Evolutionary conservation across 2,329 filamentous ascomycete species (phyloP).

Genomic region (Dothistroma pini): DNA sequence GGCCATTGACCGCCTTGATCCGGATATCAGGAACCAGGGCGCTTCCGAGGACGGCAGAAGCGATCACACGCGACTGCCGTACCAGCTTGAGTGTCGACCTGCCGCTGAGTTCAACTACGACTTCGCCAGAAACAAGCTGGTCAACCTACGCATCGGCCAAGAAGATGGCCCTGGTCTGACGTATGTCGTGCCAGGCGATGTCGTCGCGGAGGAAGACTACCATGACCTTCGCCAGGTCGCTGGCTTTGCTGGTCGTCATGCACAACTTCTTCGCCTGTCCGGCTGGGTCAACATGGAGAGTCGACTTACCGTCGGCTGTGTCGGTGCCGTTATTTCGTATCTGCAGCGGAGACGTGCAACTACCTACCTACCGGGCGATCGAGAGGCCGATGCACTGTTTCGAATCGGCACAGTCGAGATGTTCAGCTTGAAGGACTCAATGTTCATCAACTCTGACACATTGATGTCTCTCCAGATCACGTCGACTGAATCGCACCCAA

Average conservation of each 20-base stretch:
- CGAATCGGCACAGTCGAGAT: conserved; percentile 64
- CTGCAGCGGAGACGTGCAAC: conserved; percentile 65
- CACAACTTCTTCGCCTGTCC: conserved; percentile 64
- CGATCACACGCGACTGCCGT: conserved; percentile 53
- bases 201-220: conserved; percentile 35
- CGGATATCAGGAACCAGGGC: conserved; percentile 34
- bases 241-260: conserved; percentile 55
- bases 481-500: conserved; percentile 76
- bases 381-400: conserved; percentile 53
- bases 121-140: conserved; percentile 62
- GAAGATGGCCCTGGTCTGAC: conserved; percentile 47
- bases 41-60: conserved; percentile 29
- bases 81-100: conserved; percentile 63
- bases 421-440: conserved; percentile 64
- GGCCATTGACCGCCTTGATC: conserved; percentile 44
- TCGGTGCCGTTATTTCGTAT: conserved; percentile 79
- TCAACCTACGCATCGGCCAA: conserved; percentile 54
- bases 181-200: conserved; percentile 61
- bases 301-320: conserved; percentile 71
- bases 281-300: conserved; percentile 72
- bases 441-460: conserved; percentile 79
- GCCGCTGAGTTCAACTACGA: conserved; percentile 70
- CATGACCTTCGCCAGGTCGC: conserved; percentile 39
- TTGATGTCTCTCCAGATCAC: conserved; percentile 80
- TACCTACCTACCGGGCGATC: conserved; percentile 60